Conservation (phyloP, 257 asterid genomes). For the Leptodermis oblonga region DNA sequence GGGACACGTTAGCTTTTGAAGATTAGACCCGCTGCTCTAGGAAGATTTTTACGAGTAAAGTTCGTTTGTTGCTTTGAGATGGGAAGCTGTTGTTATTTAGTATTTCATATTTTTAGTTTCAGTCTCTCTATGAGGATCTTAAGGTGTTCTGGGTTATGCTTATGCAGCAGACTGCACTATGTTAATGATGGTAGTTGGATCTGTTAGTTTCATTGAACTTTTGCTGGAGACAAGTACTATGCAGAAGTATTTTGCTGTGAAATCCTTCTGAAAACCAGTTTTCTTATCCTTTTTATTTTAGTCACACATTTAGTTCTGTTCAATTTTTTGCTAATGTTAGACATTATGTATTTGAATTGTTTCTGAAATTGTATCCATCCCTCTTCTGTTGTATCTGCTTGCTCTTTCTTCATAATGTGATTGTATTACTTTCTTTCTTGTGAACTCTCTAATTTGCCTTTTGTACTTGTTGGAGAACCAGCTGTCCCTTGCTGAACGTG, state of each 20-base stretch:
- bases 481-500: conserved; percentile 57
- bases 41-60: background rate
- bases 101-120: background rate
- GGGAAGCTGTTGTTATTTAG: background rate
- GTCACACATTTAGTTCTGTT: background rate
- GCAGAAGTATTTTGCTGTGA: background rate
- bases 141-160: background rate
- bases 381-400: background rate
- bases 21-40: background rate
- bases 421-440: background rate
- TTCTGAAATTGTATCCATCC: background rate
- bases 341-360: background rate
- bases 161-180: background rate
- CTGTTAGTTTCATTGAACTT: background rate
- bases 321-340: background rate
- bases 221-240: background rate
- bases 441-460: conserved; percentile 17
- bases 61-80: background rate
- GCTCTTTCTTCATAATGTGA: background rate
- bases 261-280: background rate
- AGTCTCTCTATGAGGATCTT: background rate
- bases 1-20: background rate
- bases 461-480: conserved; percentile 33
- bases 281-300: background rate
- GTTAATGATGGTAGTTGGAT: background rate